These are phyloP conservation scores for Gomphus bonarii DNA, from an alignment of 1,284 basidiomycete species.

Conservation along the genomic window DNA sequence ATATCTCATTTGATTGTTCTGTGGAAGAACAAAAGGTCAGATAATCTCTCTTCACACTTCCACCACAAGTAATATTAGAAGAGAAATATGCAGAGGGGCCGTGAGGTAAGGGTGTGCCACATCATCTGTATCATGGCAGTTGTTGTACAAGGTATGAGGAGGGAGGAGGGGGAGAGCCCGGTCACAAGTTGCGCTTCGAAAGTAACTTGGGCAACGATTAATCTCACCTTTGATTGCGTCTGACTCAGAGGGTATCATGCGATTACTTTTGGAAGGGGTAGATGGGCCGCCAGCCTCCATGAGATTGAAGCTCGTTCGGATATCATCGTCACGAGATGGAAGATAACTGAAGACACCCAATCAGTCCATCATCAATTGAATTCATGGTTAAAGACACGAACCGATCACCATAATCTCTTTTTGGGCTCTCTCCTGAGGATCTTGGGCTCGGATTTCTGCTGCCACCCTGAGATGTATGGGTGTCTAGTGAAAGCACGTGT, in stretches of 20 bases:
- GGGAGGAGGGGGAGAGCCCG: background rate
- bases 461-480: conserved; percentile 27
- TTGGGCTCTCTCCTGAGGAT: conserved; percentile 26
- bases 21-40: conserved; percentile 3
- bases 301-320: conserved; percentile 67
- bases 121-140: background rate
- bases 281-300: conserved; percentile 57
- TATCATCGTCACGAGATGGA: conserved; percentile 64
- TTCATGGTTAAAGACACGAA: background rate
- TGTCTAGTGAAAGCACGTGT: conserved; percentile 36
- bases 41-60: background rate
- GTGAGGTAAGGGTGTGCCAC: background rate
- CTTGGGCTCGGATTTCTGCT: conserved; percentile 41
- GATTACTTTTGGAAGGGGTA: conserved; percentile 53
- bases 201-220: conserved; percentile 14
- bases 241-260: conserved; percentile 67
- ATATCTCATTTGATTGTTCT: conserved; percentile 76
- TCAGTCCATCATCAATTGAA: background rate
- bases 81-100: background rate
- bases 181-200: background rate
- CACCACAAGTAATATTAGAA: background rate
- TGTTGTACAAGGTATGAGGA: background rate
- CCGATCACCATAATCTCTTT: conserved; percentile 11
- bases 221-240: conserved; percentile 60
- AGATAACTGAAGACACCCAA: conserved; percentile 38